Evolutionary conservation across 768 basidiomycete species (phyloP), one percentile per base, ranked within the genome.

Genomic region (Fomitopsis serialis): DNA sequence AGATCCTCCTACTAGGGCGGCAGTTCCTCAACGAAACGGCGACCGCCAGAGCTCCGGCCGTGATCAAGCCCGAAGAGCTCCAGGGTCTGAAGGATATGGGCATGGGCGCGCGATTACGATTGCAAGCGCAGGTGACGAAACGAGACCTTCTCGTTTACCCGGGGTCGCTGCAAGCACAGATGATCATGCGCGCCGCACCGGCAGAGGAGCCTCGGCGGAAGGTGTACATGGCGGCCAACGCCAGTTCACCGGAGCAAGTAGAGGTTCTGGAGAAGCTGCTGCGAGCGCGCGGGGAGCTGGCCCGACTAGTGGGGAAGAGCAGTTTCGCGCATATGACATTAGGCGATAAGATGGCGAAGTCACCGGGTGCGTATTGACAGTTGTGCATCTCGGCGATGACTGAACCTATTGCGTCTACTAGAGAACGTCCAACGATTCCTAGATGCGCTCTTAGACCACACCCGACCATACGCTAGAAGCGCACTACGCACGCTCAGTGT

Each of bases 321-420:
- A 96, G 88, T 59, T 98, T 82, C 72, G 93, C 86, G 0, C 84
- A 91, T 55, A 89, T 97, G 79, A 81, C 85, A 0, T 75, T 98
- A 19, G 80, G 80, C 27, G 95, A 98, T 69, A 99, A 97, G 73
- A 99, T 99, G 97, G 96, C 95, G 1, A 92, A 89, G 68, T 88
- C 84, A 29, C 95, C 96, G 49, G 90, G 90, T 91, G 54, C n/a
- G n/a, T 64, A 7, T 5, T 15, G 48, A 43, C 27, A 42, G 21
- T 6, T 23, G 55, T 52, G 50, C 25, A 29, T 44, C 55, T 48
- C 42, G 4, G 17, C 50, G 17, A 46, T 9, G 25, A n/a, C 42
- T 29, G 24, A 21, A 35, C 40, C 36, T 32, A 46, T 27, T 32
- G 34, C 54, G 29, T 13, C 22, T 48, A 10, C 17, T 55, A 89